Evolutionary conservation across 2,329 filamentous ascomycete species (phyloP).

Genomic region (Rhinocladiella similis): DNA sequence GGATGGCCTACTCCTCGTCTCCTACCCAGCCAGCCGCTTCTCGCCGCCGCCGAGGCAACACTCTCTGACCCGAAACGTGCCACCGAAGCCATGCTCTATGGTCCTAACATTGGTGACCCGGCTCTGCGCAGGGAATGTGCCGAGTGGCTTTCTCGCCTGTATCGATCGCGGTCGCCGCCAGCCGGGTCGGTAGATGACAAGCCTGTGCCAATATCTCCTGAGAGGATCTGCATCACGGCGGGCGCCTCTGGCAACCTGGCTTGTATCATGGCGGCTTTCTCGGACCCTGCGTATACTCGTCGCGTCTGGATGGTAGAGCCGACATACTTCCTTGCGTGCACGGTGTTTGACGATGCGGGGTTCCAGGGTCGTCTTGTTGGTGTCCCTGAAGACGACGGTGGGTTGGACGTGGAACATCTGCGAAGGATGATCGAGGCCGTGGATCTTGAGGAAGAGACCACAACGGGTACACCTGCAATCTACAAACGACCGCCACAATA

Average conservation of each 20-base stretch:
- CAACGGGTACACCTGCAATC: constrained; percentile 18
- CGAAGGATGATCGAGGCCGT: constrained; percentile 32
- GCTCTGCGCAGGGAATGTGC: constrained; percentile 68
- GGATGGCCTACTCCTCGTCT: constrained; percentile 56
- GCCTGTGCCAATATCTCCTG: constrained; percentile 52
- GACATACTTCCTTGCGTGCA: constrained; percentile 71
- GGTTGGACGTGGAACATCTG: constrained; percentile 63
- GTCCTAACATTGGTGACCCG: constrained; percentile 70
- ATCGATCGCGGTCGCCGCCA: constrained; percentile 37
- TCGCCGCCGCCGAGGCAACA: constrained; percentile 4
- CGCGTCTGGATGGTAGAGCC: constrained; percentile 72
- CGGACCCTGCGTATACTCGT: constrained; percentile 67
- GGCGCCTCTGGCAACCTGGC: constrained; percentile 74
- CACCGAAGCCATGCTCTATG: constrained; percentile 65
- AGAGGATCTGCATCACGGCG: constrained; percentile 70
- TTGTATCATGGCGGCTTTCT: constrained; percentile 68
- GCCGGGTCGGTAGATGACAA: background rate
- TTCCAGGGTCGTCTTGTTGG: constrained; percentile 62
- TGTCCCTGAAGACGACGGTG: constrained; percentile 70
- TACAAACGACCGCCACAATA: constrained; percentile 54
- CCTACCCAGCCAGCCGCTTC: constrained; percentile 64
- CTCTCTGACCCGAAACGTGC: constrained; percentile 4
- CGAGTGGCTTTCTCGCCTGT: constrained; percentile 66
- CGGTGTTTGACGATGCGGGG: constrained; percentile 72
- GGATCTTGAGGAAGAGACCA: constrained; percentile 39